Conservation (phyloP, 1,284 basidiomycete genomes). For the Fistulinella staudtii region DNA sequence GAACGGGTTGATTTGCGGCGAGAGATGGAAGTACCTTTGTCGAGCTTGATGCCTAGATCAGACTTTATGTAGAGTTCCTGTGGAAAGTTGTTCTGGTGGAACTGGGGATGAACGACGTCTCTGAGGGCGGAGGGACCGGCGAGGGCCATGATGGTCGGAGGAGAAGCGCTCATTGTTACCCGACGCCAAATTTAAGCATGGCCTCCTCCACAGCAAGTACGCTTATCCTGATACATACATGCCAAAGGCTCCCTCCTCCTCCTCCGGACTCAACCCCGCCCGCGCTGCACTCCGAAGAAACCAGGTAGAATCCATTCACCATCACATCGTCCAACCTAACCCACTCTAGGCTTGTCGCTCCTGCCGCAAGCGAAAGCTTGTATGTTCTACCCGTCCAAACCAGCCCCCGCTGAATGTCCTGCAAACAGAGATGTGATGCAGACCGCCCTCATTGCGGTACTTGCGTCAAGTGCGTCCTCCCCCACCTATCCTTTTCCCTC, state of each 20-base stretch:
- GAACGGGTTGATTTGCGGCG: background rate
- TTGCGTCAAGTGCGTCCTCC: constrained; percentile 64
- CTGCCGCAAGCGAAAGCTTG: constrained; percentile 77
- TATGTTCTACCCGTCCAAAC: constrained; percentile 34
- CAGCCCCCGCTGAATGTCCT: constrained; percentile 9
- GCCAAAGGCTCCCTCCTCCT: constrained; percentile 52
- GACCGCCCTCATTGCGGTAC: constrained; percentile 77
- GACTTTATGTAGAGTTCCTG: constrained; percentile 84
- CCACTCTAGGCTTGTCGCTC: constrained; percentile 64
- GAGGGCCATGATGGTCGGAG: constrained; percentile 32
- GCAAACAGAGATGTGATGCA: constrained; percentile 74
- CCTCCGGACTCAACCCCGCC: constrained; percentile 29
- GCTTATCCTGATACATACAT: constrained; percentile 35
- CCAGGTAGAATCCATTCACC: constrained; percentile 47
- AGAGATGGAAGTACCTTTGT: constrained; percentile 63
- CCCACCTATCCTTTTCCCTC: background rate
- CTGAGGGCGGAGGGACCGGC: constrained; percentile 60
- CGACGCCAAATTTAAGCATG: background rate
- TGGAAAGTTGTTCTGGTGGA: constrained; percentile 88
- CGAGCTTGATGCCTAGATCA: constrained; percentile 85
- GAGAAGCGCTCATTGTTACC: background rate
- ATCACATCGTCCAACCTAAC: background rate
- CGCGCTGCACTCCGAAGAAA: constrained; percentile 73
- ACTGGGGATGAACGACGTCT: constrained; percentile 84
- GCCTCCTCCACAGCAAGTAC: constrained; percentile 1